Evolutionary conservation across 2,329 filamentous ascomycete species (phyloP), one percentile per base, ranked within the genome.

Genomic region (Aspergillus sp.): DNA sequence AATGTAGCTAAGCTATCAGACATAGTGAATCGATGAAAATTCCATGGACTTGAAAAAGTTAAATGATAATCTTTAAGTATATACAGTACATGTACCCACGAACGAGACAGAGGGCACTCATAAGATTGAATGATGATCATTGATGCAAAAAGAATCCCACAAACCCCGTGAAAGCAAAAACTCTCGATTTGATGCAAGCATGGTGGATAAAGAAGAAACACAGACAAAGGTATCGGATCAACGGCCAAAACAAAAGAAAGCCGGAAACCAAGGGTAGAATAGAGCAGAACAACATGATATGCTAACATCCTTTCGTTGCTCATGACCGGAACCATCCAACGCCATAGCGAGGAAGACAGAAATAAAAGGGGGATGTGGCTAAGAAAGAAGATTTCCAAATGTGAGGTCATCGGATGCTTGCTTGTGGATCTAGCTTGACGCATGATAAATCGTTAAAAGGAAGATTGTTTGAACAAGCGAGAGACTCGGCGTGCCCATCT

Each of bases 271-370:
- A 45, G 52, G 48, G 50, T 57, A 43, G 28, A 55, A 59, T 25
- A 52, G 54, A 56, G 43, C 56, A 63, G 48, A 58, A 58, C 25
- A 58, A 58, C 25, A 30, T 55, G 36, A 59, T 39, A 62, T 63
- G 60, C 58, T 58, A 55, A 47, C 45, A 66, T 61, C 58, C 52
- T 60, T 63, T 64, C 63, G 53, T 65, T 54, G 50, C 63, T 65
- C 63, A 47, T 61, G 36, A 62, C 55, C 36, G 53, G 58, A 58
- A 41, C 53, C 58, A 43, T 57, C 53, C 53, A 63, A 66, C 64
- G 60, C 57, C 63, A 30, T 55, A 58, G 53, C 61, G 41, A 57
- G 54, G 52, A 43, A 32, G 41, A 45, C 51, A 48, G 28, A 21
- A 50, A 49, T 21, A 36, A 25, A 48, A 21, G 7, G 17, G 25